Conservation (phyloP, 2,329 filamentous ascomycete genomes). For the Talaromyces albobiverticillius region DNA sequence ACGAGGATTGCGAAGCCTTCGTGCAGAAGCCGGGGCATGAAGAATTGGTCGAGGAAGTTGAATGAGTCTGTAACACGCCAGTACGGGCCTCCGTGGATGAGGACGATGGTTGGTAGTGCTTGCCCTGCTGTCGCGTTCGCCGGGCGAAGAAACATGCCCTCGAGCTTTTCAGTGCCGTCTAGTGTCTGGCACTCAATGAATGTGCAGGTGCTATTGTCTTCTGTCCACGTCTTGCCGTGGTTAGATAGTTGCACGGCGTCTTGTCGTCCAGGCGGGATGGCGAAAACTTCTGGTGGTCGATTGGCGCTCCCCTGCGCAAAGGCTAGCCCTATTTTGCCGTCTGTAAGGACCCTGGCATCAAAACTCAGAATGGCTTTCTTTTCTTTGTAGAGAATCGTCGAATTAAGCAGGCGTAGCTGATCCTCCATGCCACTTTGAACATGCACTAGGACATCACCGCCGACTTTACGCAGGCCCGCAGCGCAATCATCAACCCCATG, state of each 20-base stretch:
- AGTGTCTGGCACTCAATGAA: conserved; percentile 7
- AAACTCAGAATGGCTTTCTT: conserved; percentile 4
- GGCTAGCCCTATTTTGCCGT: background rate
- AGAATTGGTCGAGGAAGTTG: conserved; percentile 5
- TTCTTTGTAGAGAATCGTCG: background rate
- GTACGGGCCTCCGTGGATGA: conserved; percentile 7
- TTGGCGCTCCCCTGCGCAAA: conserved; percentile 6
- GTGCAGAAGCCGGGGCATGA: conserved; percentile 2
- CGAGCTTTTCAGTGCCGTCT: conserved; percentile 5
- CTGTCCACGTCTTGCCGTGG: conserved; percentile 4
- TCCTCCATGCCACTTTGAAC: conserved; percentile 6
- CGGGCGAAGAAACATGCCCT: conserved; percentile 6
- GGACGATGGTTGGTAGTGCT: conserved; percentile 1
- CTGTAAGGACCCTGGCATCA: background rate
- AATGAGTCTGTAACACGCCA: conserved; percentile 7
- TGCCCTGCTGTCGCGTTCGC: background rate
- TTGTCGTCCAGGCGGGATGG: background rate
- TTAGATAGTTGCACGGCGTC: background rate
- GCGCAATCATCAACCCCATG: conserved; percentile 6
- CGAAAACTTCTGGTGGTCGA: conserved; percentile 6
- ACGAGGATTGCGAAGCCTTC: conserved; percentile 7
- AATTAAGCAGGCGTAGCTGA: conserved; percentile 6
- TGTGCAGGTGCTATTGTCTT: background rate
- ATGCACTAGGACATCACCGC: background rate
- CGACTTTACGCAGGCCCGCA: background rate